Evolutionary conservation across 2,329 filamentous ascomycete genomes (phyloP), one percentile per base, ranked within the genome.

Genomic region (Cercospora berteroae): DNA sequence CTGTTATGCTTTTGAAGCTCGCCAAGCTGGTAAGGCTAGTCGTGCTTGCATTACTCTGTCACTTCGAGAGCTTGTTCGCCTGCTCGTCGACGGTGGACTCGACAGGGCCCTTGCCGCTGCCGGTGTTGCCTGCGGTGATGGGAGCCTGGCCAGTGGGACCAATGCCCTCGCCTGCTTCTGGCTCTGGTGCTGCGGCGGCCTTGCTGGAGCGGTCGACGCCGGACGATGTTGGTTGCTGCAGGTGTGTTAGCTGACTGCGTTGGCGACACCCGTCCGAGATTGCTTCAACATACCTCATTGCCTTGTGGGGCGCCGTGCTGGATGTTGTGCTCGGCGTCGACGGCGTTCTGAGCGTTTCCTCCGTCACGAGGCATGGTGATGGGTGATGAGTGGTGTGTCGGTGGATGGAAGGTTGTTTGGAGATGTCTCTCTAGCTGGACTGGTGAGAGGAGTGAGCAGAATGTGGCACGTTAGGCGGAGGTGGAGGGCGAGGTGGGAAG

Each of bases 351-450:
- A 23, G 76, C 23, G 64, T 76, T 77, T 70, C 79, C 79, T 73
- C 79, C 79, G 71, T 80, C 75, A 70, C 79, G 79, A 73, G 80
- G 79, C 80, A 81, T 81, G 57, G 27, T 75, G 67, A 31, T 64
- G 68, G 64, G 4, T 69, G 75, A 23, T 66, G 60, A 42, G 33
- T 59, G 55, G 56, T 31, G 48, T 18, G 57, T 10, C 42, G 50
- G 52, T 39, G 4, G 57, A 2, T 55, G 61, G 5, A 25, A 33
- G 31, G 20, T 55, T 58, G 64, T 20, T 36, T 42, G 36, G 16
- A 16, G 16, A 42, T 39, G 33, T 5, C n/a, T 7, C n/a, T 58
- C 18, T 9, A 1, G 27, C 18, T 20, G 27, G 7, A 9, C n/a
- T 58, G 55, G 16, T 13, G 55, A 7, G 4, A 7, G 16, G 31